Percentiles rank a stretch among this genome's conserved stretches.
Conservation (phyloP, 768 basidiomycete genomes). For the Boletus pseudo-olivaceus region DNA sequence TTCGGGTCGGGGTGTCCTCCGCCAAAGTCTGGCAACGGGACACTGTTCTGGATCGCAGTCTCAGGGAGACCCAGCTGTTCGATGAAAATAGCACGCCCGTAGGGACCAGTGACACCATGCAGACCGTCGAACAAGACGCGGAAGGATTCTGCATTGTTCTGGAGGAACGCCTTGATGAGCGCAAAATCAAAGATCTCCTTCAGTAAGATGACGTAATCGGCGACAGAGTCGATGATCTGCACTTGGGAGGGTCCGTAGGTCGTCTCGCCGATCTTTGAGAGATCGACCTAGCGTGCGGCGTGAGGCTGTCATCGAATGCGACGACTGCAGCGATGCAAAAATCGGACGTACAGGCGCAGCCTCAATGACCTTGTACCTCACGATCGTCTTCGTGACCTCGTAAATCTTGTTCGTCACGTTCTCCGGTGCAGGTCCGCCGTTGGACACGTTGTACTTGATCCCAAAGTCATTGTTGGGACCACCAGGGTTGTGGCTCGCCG, state of each 20-base stretch:
- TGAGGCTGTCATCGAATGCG: background rate
- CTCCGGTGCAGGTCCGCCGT: conserved; percentile 97
- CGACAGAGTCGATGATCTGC: conserved; percentile 90
- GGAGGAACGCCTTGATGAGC: conserved; percentile 86
- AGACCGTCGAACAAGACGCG: conserved; percentile 94
- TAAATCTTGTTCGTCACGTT: conserved; percentile 94
- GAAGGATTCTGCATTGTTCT: conserved; percentile 62
- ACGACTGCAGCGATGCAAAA: background rate
- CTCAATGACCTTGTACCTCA: conserved; percentile 81
- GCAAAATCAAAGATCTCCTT: conserved; percentile 92
- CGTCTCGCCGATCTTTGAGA: conserved; percentile 76
- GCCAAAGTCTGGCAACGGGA: conserved; percentile 92
- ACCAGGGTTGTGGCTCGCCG: conserved; percentile 97
- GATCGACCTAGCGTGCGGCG: conserved; percentile 56
- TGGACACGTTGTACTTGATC: conserved; percentile 98
- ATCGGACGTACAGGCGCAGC: conserved; percentile 64
- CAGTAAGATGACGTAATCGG: conserved; percentile 81
- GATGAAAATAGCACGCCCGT: conserved; percentile 85
- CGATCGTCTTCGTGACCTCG: conserved; percentile 85
- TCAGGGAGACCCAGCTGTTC: conserved; percentile 76
- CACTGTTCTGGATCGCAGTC: conserved; percentile 84
- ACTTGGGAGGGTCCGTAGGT: conserved; percentile 81
- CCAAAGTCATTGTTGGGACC: conserved; percentile 99
- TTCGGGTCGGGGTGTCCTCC: conserved; percentile 99
- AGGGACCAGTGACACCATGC: conserved; percentile 96